phyloP scores from a whole-genome alignment of 2,329 filamentous ascomycete species.

The Fusarium tupiense region DNA sequence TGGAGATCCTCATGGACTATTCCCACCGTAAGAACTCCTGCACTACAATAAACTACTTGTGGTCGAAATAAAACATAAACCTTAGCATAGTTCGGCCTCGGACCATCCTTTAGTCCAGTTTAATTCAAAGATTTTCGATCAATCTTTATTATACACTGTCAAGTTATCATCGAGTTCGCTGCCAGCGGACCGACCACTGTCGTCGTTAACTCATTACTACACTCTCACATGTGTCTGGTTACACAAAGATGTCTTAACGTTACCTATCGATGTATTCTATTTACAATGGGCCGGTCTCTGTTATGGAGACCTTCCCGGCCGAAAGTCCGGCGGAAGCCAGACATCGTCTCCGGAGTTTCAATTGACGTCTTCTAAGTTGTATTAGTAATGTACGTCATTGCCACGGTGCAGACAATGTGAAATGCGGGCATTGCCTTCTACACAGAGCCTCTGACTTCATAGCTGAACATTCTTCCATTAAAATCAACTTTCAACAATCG shows the following conservation, averaged over 20 bases:
- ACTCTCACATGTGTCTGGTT: not conserved
- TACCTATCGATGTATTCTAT: not conserved
- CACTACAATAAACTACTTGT: not conserved
- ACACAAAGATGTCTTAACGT: not conserved
- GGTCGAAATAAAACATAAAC: not conserved
- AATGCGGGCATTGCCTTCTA: not conserved
- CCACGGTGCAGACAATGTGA: conserved; percentile 1
- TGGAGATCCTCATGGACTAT: not conserved
- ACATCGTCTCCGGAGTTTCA: conserved; percentile 8
- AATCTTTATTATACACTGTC: not conserved
- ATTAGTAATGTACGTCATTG: conserved; percentile 43
- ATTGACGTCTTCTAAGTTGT: conserved; percentile 14
- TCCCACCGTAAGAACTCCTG: not conserved
- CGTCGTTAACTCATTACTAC: not conserved
- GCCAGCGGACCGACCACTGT: not conserved
- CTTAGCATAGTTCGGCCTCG: not conserved
- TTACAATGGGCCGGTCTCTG: not conserved
- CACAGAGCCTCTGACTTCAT: conserved; percentile 7
- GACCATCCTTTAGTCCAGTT: not conserved
- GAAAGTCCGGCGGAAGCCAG: conserved; percentile 1
- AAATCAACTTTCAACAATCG: not conserved
- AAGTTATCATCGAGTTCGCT: not conserved
- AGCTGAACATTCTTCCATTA: not conserved
- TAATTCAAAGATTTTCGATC: not conserved
- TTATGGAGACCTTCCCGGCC: not conserved